Evolutionary conservation across 345 rosid species (phyloP).

Genomic region (Mangifera indica): DNA sequence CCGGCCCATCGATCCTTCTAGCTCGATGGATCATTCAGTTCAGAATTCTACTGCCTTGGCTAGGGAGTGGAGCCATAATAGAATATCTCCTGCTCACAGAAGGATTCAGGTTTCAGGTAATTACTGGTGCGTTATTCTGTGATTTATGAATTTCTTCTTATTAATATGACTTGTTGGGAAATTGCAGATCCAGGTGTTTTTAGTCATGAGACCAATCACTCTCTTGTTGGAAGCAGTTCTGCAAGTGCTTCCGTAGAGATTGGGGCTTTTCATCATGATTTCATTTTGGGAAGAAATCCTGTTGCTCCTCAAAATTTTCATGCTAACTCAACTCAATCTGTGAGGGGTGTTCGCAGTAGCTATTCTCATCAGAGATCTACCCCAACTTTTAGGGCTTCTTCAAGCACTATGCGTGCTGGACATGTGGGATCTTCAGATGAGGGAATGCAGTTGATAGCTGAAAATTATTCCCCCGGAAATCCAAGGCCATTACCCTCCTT

Average conservation of each 20-base stretch:
- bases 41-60: constrained; percentile 41
- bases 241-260: constrained; percentile 41
- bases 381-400: constrained; percentile 63
- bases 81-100: constrained; percentile 44
- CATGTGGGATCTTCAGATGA: constrained; percentile 54
- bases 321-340: constrained; percentile 47
- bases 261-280: constrained; percentile 51
- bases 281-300: constrained; percentile 46
- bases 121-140: constrained; percentile 5
- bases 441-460: constrained; percentile 51
- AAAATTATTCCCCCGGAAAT: constrained; percentile 61
- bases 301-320: constrained; percentile 38
- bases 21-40: constrained; percentile 41
- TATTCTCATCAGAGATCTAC: constrained; percentile 64
- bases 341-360: constrained; percentile 45
- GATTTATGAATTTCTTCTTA: background rate
- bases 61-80: constrained; percentile 58
- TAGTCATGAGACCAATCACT: constrained; percentile 47
- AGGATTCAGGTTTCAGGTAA: constrained; percentile 47
- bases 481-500: constrained; percentile 46
- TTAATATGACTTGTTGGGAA: constrained; percentile 17
- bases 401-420: constrained; percentile 46
- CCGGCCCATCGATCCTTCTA: constrained; percentile 47
- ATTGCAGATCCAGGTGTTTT: constrained; percentile 57
- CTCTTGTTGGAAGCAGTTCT: constrained; percentile 40